Evolutionary conservation across 2,329 filamentous ascomycete genomes (phyloP).

Genomic region (Teratosphaeria nubilosa): DNA sequence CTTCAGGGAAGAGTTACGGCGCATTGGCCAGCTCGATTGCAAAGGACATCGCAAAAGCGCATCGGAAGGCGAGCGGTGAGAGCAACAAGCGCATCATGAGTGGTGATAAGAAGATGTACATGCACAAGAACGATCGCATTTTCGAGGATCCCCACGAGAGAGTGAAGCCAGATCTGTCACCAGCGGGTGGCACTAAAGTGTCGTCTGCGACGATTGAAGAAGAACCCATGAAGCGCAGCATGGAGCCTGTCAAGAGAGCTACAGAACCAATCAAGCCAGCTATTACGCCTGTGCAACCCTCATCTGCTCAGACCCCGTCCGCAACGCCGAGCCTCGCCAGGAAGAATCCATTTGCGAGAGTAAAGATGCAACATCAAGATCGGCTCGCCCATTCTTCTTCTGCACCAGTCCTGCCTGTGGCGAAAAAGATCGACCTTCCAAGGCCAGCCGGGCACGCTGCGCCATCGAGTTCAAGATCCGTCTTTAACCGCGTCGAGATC

Average conservation of each 20-base stretch:
- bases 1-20: constrained; percentile 26
- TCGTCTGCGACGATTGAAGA: not conserved
- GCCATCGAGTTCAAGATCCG: constrained; percentile 4
- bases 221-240: constrained; percentile 9
- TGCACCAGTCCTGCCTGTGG: constrained; percentile 31
- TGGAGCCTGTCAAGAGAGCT: constrained; percentile 14
- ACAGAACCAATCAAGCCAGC: constrained; percentile 10
- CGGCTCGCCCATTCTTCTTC: constrained; percentile 34
- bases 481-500: constrained; percentile 55
- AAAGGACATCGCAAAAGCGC: constrained; percentile 23
- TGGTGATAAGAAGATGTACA: constrained; percentile 57
- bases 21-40: constrained; percentile 25
- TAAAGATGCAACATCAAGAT: constrained; percentile 42
- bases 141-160: constrained; percentile 60
- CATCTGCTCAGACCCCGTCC: not conserved
- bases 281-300: constrained; percentile 20
- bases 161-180: not conserved
- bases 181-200: not conserved
- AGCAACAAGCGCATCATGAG: constrained; percentile 55
- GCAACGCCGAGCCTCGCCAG: constrained; percentile 38
- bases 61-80: constrained; percentile 51
- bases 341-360: constrained; percentile 55
- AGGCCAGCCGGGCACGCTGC: not conserved
- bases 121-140: constrained; percentile 64
- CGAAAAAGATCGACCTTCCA: not conserved